Base-by-base conservation (phyloP, 2,329 filamentous ascomycete genomes). In the Ceratocystis huliohia region DNA sequence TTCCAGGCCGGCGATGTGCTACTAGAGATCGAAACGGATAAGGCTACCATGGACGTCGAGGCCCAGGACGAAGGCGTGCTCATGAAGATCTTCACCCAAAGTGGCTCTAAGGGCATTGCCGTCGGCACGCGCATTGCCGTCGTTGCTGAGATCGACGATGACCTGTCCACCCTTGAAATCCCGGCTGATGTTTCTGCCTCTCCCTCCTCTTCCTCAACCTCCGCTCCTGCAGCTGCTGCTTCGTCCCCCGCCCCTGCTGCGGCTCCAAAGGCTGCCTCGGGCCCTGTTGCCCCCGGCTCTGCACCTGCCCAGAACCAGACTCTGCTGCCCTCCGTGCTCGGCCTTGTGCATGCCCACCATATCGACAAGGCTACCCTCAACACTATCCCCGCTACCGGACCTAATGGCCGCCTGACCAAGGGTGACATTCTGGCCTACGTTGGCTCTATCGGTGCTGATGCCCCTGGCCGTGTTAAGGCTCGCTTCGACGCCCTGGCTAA, bases 1-100 rank as follows among this genome's bases (percentile, higher is more conserved):
- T 96, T 91, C 76, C 80, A 83, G 63, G 88, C 90, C 67, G 91
- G 91, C 71, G 91, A 96, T 75, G 89, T 96, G 41, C 81, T 96
- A 64, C 84, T 96, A 68, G 91, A 96, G 77, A 94, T 96, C 74
- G 91, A 96, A 79, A 96, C 91, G 68, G 91, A 96, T 77, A 96
- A 96, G 81, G 91, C 91, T 66, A 89, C 89, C 66, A 96, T 96
- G 90, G 91, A 96, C 72, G 91, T 96, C 30, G 91, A 96, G 79
- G 91, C 91, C 50, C 91, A 94, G 78, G 91, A 96, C 57, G 90
- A 95, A 73, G 91, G 91, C 53, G 80, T 93, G 71, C 78, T 96
- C 75, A 86, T 91, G 74, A 95, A 94, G 81, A 93, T 96, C 71
- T 83, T 86, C 73, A 79, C 85, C 73, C 79, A 79, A 56, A 87